Conservation (phyloP, 306 rosid genomes). For the Pyrus bretschneideri region DNA sequence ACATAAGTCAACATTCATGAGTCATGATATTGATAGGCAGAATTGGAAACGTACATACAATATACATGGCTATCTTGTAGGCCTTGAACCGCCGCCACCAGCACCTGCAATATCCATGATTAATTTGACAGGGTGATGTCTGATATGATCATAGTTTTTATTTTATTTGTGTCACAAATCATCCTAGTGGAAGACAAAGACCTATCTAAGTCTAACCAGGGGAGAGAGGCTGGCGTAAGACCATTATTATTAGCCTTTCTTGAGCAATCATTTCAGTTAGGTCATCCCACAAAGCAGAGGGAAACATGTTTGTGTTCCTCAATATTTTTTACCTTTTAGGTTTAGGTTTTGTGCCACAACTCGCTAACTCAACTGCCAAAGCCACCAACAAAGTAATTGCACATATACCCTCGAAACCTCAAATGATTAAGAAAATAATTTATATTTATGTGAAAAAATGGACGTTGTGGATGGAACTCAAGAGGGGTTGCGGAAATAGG, state of each 20-base stretch:
- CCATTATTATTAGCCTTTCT: neutral
- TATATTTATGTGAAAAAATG: too few species aligned
- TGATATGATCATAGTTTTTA: too few species aligned
- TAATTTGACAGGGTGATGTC: neutral
- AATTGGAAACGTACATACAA: too few species aligned
- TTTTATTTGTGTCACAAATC: neutral
- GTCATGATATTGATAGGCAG: too few species aligned
- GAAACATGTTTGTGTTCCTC: neutral
- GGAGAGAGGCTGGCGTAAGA: neutral
- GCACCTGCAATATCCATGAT: neutral
- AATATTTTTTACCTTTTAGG: neutral
- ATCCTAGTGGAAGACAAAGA: conserved; percentile 1
- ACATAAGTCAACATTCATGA: too few species aligned
- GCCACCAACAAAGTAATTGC: neutral
- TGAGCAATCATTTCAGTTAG: conserved; percentile 32
- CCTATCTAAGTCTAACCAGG: neutral
- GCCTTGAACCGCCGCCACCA: neutral
- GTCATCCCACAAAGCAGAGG: conserved; percentile 23
- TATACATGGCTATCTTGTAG: too few species aligned
- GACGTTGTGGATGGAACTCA: too few species aligned
- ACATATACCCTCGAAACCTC: too few species aligned
- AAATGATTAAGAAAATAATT: too few species aligned
- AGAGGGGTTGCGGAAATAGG: too few species aligned
- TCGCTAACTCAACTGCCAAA: neutral
- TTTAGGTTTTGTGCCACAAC: neutral